Conservation (phyloP, 208 protist species). For the Wallacemonas sp. region DNA sequence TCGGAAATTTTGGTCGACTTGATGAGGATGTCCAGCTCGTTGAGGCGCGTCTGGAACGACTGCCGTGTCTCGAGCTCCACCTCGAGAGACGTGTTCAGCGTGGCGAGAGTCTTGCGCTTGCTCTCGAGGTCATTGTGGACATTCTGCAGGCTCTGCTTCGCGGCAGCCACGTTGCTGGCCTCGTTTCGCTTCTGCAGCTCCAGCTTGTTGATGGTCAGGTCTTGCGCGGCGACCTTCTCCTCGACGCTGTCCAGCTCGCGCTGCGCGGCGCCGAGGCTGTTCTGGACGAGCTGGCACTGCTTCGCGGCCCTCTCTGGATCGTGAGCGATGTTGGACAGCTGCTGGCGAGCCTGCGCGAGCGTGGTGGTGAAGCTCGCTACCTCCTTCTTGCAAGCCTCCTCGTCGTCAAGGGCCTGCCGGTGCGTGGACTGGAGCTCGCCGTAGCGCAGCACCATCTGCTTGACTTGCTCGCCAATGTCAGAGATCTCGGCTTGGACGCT, state of each 20-base stretch:
- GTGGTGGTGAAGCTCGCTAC: slow-evolving; percentile 51
- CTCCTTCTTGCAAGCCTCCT: slow-evolving; percentile 58
- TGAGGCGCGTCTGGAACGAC: slow-evolving; percentile 65
- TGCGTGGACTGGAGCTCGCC: slow-evolving; percentile 43
- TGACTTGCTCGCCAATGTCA: slow-evolving; percentile 76
- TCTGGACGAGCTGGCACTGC: slow-evolving; percentile 77
- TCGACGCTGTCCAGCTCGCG: slow-evolving; percentile 65
- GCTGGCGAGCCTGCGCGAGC: slow-evolving; percentile 66
- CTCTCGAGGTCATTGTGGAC: slow-evolving; percentile 68
- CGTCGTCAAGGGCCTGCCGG: slow-evolving; percentile 47
- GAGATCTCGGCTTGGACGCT: slow-evolving; percentile 68
- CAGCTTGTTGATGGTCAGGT: slow-evolving; percentile 65
- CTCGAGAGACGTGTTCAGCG: slow-evolving; percentile 81
- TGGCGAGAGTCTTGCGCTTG: slow-evolving; percentile 87
- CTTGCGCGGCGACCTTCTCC: slow-evolving; percentile 70
- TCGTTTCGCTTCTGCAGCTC: slow-evolving; percentile 79
- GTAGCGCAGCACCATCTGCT: slow-evolving; percentile 53
- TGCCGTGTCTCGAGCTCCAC: slow-evolving; percentile 78
- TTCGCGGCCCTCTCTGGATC: slow-evolving; percentile 81
- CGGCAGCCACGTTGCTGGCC: slow-evolving; percentile 63
- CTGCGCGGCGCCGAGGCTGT: slow-evolving; percentile 58
- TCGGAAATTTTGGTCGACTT: slow-evolving; percentile 57
- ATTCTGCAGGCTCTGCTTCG: slow-evolving; percentile 63
- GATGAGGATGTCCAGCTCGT: slow-evolving; percentile 75
- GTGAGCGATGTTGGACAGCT: slow-evolving; percentile 75